Conservation (phyloP, 2,329 filamentous ascomycete species). For the Hortaea werneckii region DNA sequence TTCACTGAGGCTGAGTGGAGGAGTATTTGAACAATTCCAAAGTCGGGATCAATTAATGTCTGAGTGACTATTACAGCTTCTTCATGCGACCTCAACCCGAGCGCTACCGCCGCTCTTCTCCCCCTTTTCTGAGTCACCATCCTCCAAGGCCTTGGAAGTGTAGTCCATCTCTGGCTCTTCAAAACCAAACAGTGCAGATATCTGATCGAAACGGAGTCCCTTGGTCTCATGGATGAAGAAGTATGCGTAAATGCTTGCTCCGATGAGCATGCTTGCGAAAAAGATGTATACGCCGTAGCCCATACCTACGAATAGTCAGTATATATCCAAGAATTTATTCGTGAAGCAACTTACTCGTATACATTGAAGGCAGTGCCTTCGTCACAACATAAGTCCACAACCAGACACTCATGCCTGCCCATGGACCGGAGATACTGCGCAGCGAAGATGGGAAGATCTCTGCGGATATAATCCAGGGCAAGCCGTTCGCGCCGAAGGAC, state of each 20-base stretch:
- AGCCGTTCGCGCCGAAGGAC: conserved; percentile 31
- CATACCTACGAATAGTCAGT: neutral
- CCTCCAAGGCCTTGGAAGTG: conserved; percentile 3
- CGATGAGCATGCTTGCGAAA: conserved; percentile 29
- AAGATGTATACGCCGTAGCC: conserved; percentile 31
- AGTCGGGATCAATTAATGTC: too few relatives aligned
- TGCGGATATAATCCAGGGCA: conserved; percentile 35
- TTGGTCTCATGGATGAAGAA: conserved; percentile 33
- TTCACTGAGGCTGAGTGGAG: too few relatives aligned
- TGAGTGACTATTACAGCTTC: too few relatives aligned
- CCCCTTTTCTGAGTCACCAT: neutral
- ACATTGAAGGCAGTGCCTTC: conserved; percentile 32
- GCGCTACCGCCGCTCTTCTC: neutral
- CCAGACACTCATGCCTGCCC: conserved; percentile 26
- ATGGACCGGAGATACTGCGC: conserved; percentile 30
- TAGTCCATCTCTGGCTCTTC: conserved; percentile 9
- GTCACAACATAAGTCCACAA: conserved; percentile 31
- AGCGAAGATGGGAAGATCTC: conserved; percentile 34
- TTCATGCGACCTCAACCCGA: neutral
- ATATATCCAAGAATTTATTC: neutral
- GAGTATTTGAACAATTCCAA: too few relatives aligned
- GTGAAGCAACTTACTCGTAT: conserved; percentile 13
- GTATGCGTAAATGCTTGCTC: conserved; percentile 29
- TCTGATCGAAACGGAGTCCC: conserved; percentile 28
- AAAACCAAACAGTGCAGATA: conserved; percentile 29